Percentiles rank a stretch among this genome's conserved stretches.
phyloP scores from a whole-genome alignment of 129 eudicot species.

The Saposhnikovia divaricata region DNA sequence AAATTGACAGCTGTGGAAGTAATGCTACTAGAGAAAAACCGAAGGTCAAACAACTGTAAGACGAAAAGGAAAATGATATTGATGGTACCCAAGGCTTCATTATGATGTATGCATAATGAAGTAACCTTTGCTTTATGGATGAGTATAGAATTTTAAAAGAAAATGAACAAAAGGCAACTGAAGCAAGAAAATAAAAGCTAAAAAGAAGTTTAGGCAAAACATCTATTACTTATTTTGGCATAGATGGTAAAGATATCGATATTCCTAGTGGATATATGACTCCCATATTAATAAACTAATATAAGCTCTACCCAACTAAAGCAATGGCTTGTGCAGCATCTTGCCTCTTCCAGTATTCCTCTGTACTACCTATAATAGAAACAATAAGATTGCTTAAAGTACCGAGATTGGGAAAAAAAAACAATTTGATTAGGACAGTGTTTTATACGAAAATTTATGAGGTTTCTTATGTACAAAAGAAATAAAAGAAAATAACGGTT shows the following conservation, averaged over 20 bases:
- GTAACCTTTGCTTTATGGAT: background rate
- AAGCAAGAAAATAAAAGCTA: background rate
- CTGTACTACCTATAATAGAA: conserved; percentile 68
- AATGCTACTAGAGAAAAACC: background rate
- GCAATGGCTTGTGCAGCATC: conserved; percentile 97
- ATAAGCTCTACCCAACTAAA: conserved; percentile 52
- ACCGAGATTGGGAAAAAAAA: background rate
- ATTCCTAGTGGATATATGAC: background rate
- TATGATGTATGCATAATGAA: background rate
- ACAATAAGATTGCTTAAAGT: background rate
- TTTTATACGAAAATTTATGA: background rate
- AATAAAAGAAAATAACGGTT: background rate
- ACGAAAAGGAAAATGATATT: background rate
- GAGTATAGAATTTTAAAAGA: background rate
- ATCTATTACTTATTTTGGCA: background rate
- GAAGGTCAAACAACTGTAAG: background rate
- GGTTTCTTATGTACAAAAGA: background rate
- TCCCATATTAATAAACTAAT: background rate
- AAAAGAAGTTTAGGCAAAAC: background rate
- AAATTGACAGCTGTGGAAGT: background rate
- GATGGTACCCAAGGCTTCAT: background rate
- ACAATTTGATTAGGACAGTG: background rate
- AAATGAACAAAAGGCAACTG: background rate
- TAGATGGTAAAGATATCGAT: background rate
- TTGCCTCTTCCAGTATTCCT: conserved; percentile 90